Percentiles rank a stretch among this genome's conserved stretches.
Evolutionary conservation across 208 protist genomes (phyloP).

Genomic region (Acanthamoeba divionensis): DNA sequence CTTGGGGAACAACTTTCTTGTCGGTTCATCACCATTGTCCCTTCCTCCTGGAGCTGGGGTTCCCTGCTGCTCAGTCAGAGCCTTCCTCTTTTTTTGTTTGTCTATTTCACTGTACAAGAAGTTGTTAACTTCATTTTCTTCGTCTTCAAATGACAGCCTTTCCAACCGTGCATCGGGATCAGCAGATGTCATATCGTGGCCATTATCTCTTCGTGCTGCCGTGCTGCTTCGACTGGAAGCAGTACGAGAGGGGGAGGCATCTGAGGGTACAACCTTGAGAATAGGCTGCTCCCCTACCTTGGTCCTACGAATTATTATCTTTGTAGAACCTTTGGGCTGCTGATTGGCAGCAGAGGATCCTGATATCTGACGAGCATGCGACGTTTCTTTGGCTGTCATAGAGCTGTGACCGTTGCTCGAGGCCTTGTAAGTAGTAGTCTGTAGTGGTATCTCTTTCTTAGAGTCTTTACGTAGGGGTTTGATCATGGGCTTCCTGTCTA

Average conservation of each 20-base stretch:
- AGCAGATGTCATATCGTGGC: background rate
- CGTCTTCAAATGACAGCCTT: background rate
- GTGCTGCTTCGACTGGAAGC: too few relatives aligned
- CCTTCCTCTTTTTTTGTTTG: background rate
- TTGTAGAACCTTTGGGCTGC: background rate
- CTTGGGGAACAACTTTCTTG: too few relatives aligned
- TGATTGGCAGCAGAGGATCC: background rate
- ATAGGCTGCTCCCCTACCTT: conserved; percentile 9
- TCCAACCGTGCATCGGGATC: background rate
- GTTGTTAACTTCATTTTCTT: background rate
- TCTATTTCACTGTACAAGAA: background rate
- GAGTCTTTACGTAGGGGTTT: background rate
- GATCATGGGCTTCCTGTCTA: background rate
- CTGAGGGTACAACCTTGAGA: background rate
- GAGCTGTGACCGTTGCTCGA: background rate
- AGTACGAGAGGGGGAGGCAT: background rate
- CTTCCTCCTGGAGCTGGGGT: too few relatives aligned
- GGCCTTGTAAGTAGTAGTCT: background rate
- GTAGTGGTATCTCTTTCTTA: background rate
- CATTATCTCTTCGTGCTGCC: too few relatives aligned
- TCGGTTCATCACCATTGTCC: too few relatives aligned
- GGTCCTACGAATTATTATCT: conserved; percentile 4
- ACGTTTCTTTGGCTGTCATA: background rate
- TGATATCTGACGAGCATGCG: background rate
- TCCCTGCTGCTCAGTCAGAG: too few relatives aligned